A percentile compares a stretch with the other conserved stretches of the same genome.
phyloP scores from a whole-genome alignment of 1,284 basidiomycete species.

The Ceratorhiza oryzae-sativae region DNA sequence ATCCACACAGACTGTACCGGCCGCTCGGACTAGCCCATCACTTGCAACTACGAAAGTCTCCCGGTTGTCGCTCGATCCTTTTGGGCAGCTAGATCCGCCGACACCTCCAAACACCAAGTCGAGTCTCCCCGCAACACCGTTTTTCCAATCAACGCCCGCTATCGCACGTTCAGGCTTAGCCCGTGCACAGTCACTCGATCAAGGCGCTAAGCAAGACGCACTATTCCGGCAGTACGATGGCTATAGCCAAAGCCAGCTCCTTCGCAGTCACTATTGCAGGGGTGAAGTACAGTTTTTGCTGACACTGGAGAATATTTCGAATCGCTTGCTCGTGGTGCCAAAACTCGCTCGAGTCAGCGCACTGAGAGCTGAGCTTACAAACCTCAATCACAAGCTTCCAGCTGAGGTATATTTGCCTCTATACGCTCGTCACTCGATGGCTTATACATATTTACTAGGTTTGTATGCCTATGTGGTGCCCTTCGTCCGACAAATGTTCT shows the following conservation, averaged over 20 bases:
- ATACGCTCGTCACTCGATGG: slow-evolving; percentile 28
- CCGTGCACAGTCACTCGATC: slow-evolving; percentile 66
- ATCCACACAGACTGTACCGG: slow-evolving; percentile 52
- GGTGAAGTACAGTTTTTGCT: slow-evolving; percentile 93
- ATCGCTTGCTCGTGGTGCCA: slow-evolving; percentile 89
- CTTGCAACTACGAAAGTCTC: slow-evolving; percentile 59
- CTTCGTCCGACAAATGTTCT: slow-evolving; percentile 66
- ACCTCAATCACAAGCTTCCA: slow-evolving; percentile 94
- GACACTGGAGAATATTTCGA: slow-evolving; percentile 90
- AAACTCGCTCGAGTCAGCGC: slow-evolving; percentile 95
- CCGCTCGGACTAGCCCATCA: slow-evolving; percentile 74
- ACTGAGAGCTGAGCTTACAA: slow-evolving; percentile 92
- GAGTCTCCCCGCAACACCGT: slow-evolving; percentile 46
- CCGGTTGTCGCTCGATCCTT: slow-evolving; percentile 69
- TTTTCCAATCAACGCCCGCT: slow-evolving; percentile 55
- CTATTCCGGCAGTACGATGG: slow-evolving; percentile 71
- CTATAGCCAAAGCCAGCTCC: slow-evolving; percentile 72
- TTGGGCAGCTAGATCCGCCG: slow-evolving; percentile 68
- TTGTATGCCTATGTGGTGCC: slow-evolving; percentile 98
- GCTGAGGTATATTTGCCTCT: slow-evolving; percentile 71
- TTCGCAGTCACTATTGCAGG: slow-evolving; percentile 88
- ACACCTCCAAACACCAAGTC: slow-evolving; percentile 42
- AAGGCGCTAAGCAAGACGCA: slow-evolving; percentile 57
- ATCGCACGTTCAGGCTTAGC: slow-evolving; percentile 53
- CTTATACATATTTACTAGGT: slow-evolving; percentile 58